Conservation (phyloP, 2,329 filamentous ascomycete species). For the Tolypocladium paradoxum region DNA sequence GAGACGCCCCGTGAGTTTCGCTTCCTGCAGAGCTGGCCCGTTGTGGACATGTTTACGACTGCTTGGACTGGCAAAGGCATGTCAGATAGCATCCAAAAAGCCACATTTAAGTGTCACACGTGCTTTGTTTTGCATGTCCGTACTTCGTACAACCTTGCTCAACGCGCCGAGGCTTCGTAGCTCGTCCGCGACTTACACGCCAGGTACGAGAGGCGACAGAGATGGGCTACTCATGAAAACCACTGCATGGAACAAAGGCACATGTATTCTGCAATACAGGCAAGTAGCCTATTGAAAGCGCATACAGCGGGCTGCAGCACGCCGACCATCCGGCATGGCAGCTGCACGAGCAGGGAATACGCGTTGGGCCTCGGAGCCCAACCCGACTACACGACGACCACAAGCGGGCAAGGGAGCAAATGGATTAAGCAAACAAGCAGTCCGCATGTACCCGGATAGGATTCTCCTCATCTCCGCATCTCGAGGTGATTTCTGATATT, state of each 20-base stretch:
- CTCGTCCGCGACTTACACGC: neutral
- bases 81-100: too few relatives aligned
- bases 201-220: neutral
- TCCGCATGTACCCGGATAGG: neutral
- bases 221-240: neutral
- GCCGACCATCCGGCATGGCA: neutral
- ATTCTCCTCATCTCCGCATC: neutral
- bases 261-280: neutral
- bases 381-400: neutral
- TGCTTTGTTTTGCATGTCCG: too few relatives aligned
- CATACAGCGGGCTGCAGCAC: neutral
- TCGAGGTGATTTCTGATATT: neutral
- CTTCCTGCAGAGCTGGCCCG: neutral
- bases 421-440: neutral
- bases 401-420: neutral
- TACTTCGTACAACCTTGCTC: neutral
- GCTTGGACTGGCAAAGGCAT: too few relatives aligned
- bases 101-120: neutral
- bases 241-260: neutral
- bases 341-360: slow-evolving; percentile 1
- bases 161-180: too few relatives aligned
- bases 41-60: neutral
- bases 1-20: neutral
- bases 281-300: neutral
- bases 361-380: slow-evolving; percentile 4